These are phyloP conservation scores for Penicillium psychrofluorescens DNA, from an alignment of 495 filamentous ascomycete genomes.

Conservation along the genomic window DNA sequence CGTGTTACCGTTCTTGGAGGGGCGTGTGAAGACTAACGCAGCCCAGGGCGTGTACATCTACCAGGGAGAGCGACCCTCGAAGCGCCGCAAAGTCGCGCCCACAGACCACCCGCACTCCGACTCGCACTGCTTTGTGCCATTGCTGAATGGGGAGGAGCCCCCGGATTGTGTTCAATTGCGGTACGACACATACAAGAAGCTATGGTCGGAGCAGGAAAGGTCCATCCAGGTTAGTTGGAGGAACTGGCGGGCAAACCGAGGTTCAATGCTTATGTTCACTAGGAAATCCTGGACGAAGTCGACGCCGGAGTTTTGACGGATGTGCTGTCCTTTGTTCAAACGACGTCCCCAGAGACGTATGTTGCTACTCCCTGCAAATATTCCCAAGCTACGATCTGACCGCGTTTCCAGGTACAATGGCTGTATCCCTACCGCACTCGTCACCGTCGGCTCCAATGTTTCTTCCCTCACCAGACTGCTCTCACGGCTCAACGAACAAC, in stretches of 20 bases:
- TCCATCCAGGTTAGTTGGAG: slow-evolving; percentile 55
- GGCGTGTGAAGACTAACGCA: slow-evolving; percentile 4
- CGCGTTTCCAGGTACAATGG: slow-evolving; percentile 27
- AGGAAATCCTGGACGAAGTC: slow-evolving; percentile 34
- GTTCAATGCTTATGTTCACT: slow-evolving; percentile 8
- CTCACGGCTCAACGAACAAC: slow-evolving; percentile 50
- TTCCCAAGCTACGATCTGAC: slow-evolving; percentile 7
- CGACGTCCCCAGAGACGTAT: slow-evolving; percentile 40
- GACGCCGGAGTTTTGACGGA: slow-evolving; percentile 54
- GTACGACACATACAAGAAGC: slow-evolving; percentile 52
- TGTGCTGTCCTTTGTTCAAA: slow-evolving; percentile 58
- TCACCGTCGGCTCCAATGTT: slow-evolving; percentile 82
- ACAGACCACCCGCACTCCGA: slow-evolving; percentile 11
- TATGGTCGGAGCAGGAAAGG: slow-evolving; percentile 61
- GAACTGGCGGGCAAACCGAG: not conserved
- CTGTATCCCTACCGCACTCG: slow-evolving; percentile 69
- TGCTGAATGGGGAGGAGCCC: slow-evolving; percentile 57
- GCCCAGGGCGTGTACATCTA: slow-evolving; percentile 66
- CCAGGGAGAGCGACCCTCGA: slow-evolving; percentile 50
- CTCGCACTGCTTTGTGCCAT: slow-evolving; percentile 43
- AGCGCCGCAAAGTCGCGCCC: slow-evolving; percentile 51
- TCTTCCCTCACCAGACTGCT: slow-evolving; percentile 70
- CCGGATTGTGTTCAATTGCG: slow-evolving; percentile 44
- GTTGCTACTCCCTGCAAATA: not conserved
- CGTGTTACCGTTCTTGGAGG: not conserved